phyloP scores from a whole-genome alignment of 1,284 basidiomycete species.

The Ganoderma resinaceum region DNA sequence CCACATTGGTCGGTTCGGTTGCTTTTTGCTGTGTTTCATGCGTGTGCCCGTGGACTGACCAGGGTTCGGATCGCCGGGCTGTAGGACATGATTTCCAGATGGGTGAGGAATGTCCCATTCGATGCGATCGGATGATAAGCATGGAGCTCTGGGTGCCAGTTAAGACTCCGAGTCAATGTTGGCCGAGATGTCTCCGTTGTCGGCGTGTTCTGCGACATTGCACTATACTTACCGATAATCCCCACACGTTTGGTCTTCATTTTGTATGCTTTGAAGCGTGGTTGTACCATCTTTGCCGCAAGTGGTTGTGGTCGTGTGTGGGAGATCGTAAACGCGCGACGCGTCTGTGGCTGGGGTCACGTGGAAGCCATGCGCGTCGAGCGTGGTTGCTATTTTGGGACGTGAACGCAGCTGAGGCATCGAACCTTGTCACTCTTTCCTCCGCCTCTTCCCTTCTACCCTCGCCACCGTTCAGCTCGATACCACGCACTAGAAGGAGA shows the following conservation, averaged over 20 bases:
- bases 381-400: constrained; percentile 8
- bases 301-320: not conserved
- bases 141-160: constrained; percentile 9
- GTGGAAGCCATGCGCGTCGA: constrained; percentile 20
- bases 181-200: not conserved
- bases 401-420: not conserved
- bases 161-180: constrained; percentile 5
- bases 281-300: not conserved
- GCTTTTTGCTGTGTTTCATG: not conserved
- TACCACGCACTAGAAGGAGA: not conserved
- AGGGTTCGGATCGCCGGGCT: constrained; percentile 2
- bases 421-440: not conserved
- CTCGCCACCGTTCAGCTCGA: not conserved
- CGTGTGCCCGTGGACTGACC: constrained; percentile 1
- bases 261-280: not conserved
- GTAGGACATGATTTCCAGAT: constrained; percentile 57
- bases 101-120: constrained; percentile 55
- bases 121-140: constrained; percentile 16
- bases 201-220: not conserved
- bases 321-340: constrained; percentile 1
- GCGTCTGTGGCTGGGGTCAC: constrained; percentile 24
- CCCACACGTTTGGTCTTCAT: not conserved
- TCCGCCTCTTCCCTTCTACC: not conserved
- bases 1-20: constrained; percentile 51
- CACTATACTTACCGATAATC: not conserved